Evolutionary conservation across 208 protist genomes (phyloP), one percentile per base, ranked within the genome.

Genomic region (Phytomonas francai): DNA sequence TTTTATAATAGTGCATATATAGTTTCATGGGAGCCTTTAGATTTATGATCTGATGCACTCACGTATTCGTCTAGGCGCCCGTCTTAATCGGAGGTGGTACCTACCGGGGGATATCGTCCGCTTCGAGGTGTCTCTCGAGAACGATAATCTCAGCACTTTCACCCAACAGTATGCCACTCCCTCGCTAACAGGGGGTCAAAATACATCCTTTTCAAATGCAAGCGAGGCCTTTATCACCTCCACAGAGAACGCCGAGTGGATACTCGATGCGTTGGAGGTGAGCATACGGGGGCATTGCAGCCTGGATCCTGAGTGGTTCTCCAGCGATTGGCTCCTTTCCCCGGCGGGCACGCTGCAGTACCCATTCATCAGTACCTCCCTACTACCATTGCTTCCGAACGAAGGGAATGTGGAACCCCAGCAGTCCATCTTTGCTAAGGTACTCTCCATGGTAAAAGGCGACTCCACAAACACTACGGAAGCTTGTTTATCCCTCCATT

Each of bases 1-100:
- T 25, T 54, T 54, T 25, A 25, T 25, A 6, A 25, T 54, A 19
- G 45, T 54, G 16, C 12, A 49, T 49, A 54, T 54, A 54, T 1
- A 16, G 45, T 25, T 54, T 54, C 45, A 54, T 54, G 45, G 6
- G 8, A 19, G 25, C 45, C 22, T 22, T 54, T 25, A 22, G 19
- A 54, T 54, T 54, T 25, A 39, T 36, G 19, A 0, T 28, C 74
- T 65, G 59, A 22, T 16, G 59, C 36, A 14, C 36, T 62, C 22
- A 25, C 45, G 45, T 54, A 25, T 54, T 22, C 16, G 19, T 54
- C 45, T 54, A 5, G 25, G 22, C 22, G 45, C 19, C 22, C 45
- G 45, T 54, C 45, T 6, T 6, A 4, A 54, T 54, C 45, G 45
- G 45, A 54, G 45, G 45, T 54, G 45, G 45, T 54, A 54, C 45